Evolutionary conservation across 106 monocot genomes (phyloP).

Genomic region (Gastrodia elata): DNA sequence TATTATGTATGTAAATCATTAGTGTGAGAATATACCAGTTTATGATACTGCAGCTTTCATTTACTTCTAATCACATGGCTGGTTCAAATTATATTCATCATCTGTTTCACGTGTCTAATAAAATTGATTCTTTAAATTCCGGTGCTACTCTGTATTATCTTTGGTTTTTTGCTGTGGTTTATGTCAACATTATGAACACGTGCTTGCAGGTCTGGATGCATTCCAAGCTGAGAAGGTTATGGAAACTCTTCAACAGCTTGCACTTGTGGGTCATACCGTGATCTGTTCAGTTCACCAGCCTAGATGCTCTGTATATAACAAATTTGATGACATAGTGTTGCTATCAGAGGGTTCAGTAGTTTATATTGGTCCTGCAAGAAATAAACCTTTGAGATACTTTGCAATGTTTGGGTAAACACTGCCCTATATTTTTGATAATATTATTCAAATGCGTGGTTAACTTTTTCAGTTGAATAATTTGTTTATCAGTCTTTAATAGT

Average conservation of each 20-base stretch:
- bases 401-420: conserved; percentile 67
- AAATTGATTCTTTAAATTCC: not conserved
- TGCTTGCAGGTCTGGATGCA: conserved; percentile 75
- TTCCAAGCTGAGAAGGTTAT: conserved; percentile 97
- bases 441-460: not conserved
- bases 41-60: not conserved
- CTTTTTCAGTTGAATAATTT: not conserved
- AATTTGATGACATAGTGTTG: conserved; percentile 93
- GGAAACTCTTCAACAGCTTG: conserved; percentile 88
- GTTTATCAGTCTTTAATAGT: not conserved
- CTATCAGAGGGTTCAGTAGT: conserved; percentile 81
- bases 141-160: not conserved
- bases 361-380: conserved; percentile 84
- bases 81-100: not conserved
- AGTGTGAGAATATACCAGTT: not conserved
- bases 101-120: not conserved
- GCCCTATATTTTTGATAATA: not conserved
- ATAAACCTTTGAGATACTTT: conserved; percentile 75
- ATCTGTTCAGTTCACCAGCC: conserved; percentile 99
- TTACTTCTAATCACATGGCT: not conserved
- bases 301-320: conserved; percentile 84
- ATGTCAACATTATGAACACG: not conserved
- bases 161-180: not conserved
- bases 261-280: conserved; percentile 88
- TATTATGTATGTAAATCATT: not conserved